Evolutionary conservation across 768 basidiomycete genomes (phyloP).

Genomic region (Suillus bovinus): DNA sequence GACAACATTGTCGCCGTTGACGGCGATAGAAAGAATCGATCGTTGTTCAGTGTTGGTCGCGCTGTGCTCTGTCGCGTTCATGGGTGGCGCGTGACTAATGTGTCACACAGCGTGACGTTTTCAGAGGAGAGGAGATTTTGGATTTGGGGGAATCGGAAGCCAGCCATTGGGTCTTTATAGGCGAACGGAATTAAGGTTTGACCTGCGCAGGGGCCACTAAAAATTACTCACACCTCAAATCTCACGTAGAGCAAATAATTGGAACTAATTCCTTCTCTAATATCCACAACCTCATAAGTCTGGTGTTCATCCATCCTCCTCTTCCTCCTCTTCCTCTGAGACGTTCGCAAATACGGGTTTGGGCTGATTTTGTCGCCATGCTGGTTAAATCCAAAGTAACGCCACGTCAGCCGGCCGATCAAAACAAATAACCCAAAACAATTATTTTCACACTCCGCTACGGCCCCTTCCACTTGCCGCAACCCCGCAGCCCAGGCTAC

Average conservation of each 20-base stretch:
- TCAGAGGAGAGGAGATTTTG: conserved; percentile 50
- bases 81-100: conserved; percentile 65
- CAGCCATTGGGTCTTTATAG: conserved; percentile 84
- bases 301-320: conserved; percentile 46
- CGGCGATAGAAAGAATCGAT: conserved; percentile 17
- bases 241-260: conserved; percentile 18
- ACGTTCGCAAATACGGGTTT: conserved; percentile 77
- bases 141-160: conserved; percentile 65
- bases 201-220: conserved; percentile 73
- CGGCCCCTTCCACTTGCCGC: conserved; percentile 25
- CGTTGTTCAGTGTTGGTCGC: conserved; percentile 32
- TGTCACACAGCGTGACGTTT: conserved; percentile 64
- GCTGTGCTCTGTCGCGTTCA: conserved; percentile 51
- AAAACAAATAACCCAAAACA: conserved; percentile 35
- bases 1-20: conserved; percentile 21
- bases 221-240: conserved; percentile 36
- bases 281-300: neutral
- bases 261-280: conserved; percentile 4
- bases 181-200: conserved; percentile 80
- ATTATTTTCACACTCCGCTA: conserved; percentile 27
- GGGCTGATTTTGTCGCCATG: conserved; percentile 86
- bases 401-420: conserved; percentile 59
- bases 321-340: conserved; percentile 56
- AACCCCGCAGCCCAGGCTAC: conserved; percentile 23
- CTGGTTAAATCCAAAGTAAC: conserved; percentile 54